Conservation (phyloP, 495 filamentous ascomycete genomes). For the Immersiella caudata region DNA sequence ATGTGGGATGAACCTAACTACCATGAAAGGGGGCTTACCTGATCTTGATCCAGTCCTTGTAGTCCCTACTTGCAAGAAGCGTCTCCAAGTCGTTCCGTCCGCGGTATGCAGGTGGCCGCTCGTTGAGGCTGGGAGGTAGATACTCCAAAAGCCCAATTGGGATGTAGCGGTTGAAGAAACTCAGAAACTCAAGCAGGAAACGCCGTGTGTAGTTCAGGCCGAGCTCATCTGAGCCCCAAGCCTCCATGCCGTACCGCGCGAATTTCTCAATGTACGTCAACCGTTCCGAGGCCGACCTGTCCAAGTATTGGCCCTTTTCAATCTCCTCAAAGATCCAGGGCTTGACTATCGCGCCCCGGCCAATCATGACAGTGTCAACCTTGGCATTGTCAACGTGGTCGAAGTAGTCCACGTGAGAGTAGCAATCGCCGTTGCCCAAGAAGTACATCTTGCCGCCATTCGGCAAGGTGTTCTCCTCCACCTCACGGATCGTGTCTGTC, state of each 20-base stretch:
- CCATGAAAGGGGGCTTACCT: conserved; percentile 60
- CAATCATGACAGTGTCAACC: conserved; percentile 91
- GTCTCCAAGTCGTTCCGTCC: conserved; percentile 91
- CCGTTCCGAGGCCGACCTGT: conserved; percentile 88
- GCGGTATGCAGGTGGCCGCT: conserved; percentile 79
- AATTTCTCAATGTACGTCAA: conserved; percentile 86
- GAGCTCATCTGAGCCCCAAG: conserved; percentile 93
- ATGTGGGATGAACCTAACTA: neutral
- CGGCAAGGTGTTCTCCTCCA: conserved; percentile 64
- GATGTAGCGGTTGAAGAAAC: conserved; percentile 87
- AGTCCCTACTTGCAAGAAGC: conserved; percentile 82
- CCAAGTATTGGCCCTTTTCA: conserved; percentile 84
- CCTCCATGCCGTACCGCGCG: conserved; percentile 83
- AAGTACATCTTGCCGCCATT: conserved; percentile 77
- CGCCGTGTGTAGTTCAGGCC: conserved; percentile 85
- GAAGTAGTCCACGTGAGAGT: conserved; percentile 86
- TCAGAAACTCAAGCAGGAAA: conserved; percentile 93
- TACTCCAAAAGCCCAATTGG: conserved; percentile 86
- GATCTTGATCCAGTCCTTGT: conserved; percentile 98
- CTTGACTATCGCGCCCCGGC: conserved; percentile 88
- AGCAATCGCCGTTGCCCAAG: conserved; percentile 94
- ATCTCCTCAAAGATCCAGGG: conserved; percentile 99
- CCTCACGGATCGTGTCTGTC: conserved; percentile 74
- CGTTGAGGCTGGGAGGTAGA: conserved; percentile 82
- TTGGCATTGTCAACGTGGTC: conserved; percentile 72